Evolutionary conservation across 768 basidiomycete genomes (phyloP).

Genomic region (Rhizopogon sp.): DNA sequence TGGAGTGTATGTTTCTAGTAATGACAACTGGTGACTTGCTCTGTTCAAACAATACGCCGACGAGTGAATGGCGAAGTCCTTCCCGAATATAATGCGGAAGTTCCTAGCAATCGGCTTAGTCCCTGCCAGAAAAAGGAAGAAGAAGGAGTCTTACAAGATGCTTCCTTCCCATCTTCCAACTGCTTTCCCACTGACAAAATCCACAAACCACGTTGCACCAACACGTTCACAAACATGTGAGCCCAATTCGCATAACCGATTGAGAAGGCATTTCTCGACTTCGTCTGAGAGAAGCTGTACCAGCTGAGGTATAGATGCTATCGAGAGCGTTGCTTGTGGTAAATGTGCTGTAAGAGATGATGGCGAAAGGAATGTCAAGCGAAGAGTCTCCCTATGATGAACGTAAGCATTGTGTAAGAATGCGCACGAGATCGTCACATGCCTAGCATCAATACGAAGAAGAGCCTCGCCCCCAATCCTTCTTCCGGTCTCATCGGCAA

Average conservation of each 20-base stretch:
- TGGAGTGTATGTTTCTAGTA: constrained; percentile 37
- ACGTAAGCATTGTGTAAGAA: not conserved
- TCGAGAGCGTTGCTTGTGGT: constrained; percentile 68
- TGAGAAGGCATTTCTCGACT: constrained; percentile 64
- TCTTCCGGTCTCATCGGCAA: constrained; percentile 35
- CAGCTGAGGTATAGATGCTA: constrained; percentile 75
- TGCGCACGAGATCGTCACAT: constrained; percentile 6
- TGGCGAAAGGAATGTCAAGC: constrained; percentile 72
- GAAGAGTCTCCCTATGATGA: constrained; percentile 57
- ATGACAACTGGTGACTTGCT: constrained; percentile 34
- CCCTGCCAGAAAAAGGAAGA: not conserved
- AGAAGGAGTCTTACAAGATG: constrained; percentile 51
- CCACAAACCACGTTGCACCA: constrained; percentile 72
- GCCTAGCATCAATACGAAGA: constrained; percentile 68
- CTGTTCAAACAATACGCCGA: constrained; percentile 51
- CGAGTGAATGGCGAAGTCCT: constrained; percentile 49
- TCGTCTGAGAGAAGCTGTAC: constrained; percentile 73
- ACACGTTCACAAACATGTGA: constrained; percentile 44
- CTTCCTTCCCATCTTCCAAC: constrained; percentile 80
- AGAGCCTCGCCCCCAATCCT: constrained; percentile 68
- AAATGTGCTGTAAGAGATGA: constrained; percentile 75
- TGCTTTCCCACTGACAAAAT: constrained; percentile 53
- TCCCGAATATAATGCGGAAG: constrained; percentile 52
- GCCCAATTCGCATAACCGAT: constrained; percentile 66
- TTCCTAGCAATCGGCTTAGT: constrained; percentile 39